Conservation (phyloP, 345 rosid genomes). For the Ricinus communis region DNA sequence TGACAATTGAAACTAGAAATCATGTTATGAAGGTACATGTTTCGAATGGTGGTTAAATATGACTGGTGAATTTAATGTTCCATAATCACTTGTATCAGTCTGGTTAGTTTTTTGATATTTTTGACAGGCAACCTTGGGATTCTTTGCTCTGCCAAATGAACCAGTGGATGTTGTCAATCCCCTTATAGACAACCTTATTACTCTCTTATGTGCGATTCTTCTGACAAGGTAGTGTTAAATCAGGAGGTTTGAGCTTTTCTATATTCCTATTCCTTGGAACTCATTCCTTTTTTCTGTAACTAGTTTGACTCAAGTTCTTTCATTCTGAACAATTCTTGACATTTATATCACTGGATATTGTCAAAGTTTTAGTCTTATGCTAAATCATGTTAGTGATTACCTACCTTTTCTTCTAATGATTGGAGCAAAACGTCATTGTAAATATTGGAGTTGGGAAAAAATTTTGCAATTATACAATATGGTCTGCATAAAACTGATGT, state of each 20-base stretch:
- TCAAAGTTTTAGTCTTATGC: neutral
- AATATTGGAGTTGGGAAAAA: neutral
- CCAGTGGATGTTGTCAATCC: constrained; percentile 81
- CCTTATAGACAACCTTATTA: constrained; percentile 84
- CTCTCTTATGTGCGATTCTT: constrained; percentile 96
- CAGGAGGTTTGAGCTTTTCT: constrained; percentile 6
- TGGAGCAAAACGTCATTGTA: neutral
- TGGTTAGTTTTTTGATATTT: constrained; percentile 13
- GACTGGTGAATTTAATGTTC: neutral
- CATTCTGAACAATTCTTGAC: neutral
- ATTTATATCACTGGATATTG: neutral
- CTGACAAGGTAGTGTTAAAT: constrained; percentile 69
- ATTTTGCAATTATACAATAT: neutral
- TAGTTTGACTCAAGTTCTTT: neutral
- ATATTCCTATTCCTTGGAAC: neutral
- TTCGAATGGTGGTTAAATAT: neutral
- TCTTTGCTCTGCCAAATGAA: constrained; percentile 89
- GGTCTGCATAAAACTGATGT: constrained; percentile 1
- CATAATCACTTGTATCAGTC: neutral
- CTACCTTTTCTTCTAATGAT: neutral
- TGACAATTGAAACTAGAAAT: constrained; percentile 91
- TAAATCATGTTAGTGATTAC: neutral
- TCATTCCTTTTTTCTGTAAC: neutral
- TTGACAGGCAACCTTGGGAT: constrained; percentile 91
- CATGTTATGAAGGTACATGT: constrained; percentile 77